Percentiles rank a stretch among this genome's conserved stretches.
Conservation (phyloP, 257 asterid genomes). For the Nemophila menziesii region DNA sequence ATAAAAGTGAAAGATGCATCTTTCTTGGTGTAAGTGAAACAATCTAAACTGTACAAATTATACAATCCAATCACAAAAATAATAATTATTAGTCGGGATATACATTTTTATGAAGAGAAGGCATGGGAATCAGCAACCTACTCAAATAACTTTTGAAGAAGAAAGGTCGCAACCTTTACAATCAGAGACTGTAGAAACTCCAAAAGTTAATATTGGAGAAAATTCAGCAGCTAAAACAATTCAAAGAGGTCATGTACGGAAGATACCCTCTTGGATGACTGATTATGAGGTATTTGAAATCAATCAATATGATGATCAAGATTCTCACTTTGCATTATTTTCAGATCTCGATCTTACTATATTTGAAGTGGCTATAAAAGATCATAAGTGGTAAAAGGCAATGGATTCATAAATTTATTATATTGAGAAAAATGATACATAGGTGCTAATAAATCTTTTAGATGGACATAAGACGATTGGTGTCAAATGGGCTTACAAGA, state of each 20-base stretch:
- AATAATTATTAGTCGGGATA: not conserved
- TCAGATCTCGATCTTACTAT: too few relatives aligned
- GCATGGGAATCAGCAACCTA: not conserved
- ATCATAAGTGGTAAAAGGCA: too few relatives aligned
- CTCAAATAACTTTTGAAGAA: not conserved
- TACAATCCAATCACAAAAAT: not conserved
- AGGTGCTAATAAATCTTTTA: too few relatives aligned
- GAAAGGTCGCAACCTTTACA: not conserved
- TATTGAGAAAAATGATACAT: too few relatives aligned
- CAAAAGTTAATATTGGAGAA: not conserved
- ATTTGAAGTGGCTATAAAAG: too few relatives aligned
- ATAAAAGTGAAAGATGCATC: not conserved
- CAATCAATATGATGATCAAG: not conserved
- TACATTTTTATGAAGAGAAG: not conserved
- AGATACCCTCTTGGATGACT: too few relatives aligned
- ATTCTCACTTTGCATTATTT: not conserved
- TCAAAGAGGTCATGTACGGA: not conserved
- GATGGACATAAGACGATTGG: too few relatives aligned
- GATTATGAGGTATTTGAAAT: not conserved
- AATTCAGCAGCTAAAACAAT: not conserved
- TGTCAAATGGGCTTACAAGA: too few relatives aligned
- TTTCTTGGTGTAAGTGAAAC: slow-evolving; percentile 1
- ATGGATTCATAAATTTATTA: too few relatives aligned
- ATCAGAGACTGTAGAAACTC: not conserved
- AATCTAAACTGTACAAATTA: not conserved